These are phyloP conservation scores for Larix sibirica DNA, from an alignment of 83 land plant species.

Conservation along the genomic window DNA sequence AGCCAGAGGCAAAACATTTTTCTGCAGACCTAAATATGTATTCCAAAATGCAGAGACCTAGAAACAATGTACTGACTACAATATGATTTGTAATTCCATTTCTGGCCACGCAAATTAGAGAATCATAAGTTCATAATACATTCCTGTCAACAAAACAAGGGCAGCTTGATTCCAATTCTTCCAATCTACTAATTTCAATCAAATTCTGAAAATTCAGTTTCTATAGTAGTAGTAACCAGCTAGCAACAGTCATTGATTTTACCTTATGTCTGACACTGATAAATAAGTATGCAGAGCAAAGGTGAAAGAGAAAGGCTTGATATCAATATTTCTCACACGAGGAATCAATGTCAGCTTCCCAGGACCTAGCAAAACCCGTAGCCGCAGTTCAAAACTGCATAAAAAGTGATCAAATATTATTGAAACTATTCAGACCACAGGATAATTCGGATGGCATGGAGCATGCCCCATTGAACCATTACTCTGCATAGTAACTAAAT, in stretches of 20 bases:
- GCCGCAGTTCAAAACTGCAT: constrained; percentile 72
- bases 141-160: neutral
- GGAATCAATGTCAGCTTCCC: constrained; percentile 67
- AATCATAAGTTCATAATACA: neutral
- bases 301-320: constrained; percentile 80
- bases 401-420: neutral
- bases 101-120: neutral
- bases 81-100: constrained; percentile 1
- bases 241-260: constrained; percentile 13
- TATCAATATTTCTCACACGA: constrained; percentile 76
- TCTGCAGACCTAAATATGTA: neutral
- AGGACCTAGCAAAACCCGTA: constrained; percentile 52
- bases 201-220: neutral
- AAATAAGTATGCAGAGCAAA: constrained; percentile 93
- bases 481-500: neutral
- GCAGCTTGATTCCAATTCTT: neutral
- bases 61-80: neutral
- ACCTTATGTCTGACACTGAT: constrained; percentile 90
- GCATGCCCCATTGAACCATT: neutral
- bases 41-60: neutral
- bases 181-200: neutral
- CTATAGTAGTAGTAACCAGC: neutral
- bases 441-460: neutral
- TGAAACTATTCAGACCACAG: neutral
- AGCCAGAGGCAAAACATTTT: neutral